A percentile compares a stretch with the other conserved stretches of the same genome.
Conservation (phyloP, 2,329 filamentous ascomycete species). For the Clonostachys byssicola region DNA sequence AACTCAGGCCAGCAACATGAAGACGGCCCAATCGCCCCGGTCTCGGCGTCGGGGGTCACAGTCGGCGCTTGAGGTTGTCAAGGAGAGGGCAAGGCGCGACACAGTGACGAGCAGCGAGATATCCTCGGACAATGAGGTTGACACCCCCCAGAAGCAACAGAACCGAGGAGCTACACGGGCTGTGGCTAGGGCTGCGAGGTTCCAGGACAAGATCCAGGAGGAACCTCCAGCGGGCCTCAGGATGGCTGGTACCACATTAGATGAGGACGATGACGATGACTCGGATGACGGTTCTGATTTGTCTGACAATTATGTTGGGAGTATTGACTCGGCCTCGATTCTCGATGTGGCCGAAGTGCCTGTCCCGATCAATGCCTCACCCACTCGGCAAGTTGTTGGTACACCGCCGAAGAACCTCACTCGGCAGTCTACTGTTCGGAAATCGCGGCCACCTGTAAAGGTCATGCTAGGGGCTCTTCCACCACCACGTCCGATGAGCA, state of each 20-base stretch:
- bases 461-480: slow-evolving; percentile 63
- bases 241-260: slow-evolving; percentile 42
- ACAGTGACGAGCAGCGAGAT: slow-evolving; percentile 81
- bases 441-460: slow-evolving; percentile 50
- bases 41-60: slow-evolving; percentile 62
- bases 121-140: slow-evolving; percentile 77
- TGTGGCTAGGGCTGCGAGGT: slow-evolving; percentile 35
- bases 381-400: slow-evolving; percentile 55
- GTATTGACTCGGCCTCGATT: slow-evolving; percentile 68
- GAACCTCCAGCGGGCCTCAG: slow-evolving; percentile 33
- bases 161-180: slow-evolving; percentile 58
- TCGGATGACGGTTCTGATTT: slow-evolving; percentile 59
- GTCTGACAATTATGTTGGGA: slow-evolving; percentile 61
- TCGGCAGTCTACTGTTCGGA: slow-evolving; percentile 60
- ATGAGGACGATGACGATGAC: slow-evolving; percentile 55
- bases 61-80: slow-evolving; percentile 65
- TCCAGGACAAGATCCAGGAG: slow-evolving; percentile 31
- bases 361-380: slow-evolving; percentile 46
- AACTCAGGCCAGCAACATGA: slow-evolving; percentile 61
- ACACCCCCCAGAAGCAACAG: slow-evolving; percentile 60
- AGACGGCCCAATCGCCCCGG: slow-evolving; percentile 49
- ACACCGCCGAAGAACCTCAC: slow-evolving; percentile 58
- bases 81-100: slow-evolving; percentile 66
- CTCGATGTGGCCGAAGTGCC: slow-evolving; percentile 61
- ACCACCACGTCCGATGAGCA: slow-evolving; percentile 64